These are phyloP conservation scores for Goffeauzyma gilvescens DNA, from an alignment of 768 basidiomycete genomes.

Conservation along the genomic window DNA sequence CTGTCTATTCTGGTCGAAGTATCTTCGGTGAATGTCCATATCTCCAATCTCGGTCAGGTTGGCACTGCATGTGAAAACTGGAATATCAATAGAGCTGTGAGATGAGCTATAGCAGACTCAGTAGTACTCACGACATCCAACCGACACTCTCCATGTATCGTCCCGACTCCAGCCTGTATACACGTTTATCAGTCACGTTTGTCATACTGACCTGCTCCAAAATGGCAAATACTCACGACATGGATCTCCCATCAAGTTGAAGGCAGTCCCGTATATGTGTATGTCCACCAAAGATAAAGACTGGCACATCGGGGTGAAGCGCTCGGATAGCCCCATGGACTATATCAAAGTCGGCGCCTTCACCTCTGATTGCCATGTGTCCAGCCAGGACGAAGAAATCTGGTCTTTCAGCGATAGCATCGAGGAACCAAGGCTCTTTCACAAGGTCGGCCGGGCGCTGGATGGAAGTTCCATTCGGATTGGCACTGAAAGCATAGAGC, in stretches of 20 bases:
- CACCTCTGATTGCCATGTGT: conserved; percentile 61
- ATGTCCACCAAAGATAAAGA: conserved; percentile 69
- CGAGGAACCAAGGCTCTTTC: conserved; percentile 60
- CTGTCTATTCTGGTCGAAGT: conserved; percentile 60
- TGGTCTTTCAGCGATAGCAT: conserved; percentile 60
- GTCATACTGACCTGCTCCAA: not conserved
- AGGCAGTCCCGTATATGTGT: conserved; percentile 62
- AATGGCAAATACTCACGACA: conserved; percentile 50
- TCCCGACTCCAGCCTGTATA: conserved; percentile 32
- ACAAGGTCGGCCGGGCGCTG: conserved; percentile 58
- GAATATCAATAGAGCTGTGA: too few relatives aligned
- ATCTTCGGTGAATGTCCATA: conserved; percentile 49
- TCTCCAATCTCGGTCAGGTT: conserved; percentile 9
- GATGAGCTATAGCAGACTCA: not conserved
- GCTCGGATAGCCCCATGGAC: conserved; percentile 57
- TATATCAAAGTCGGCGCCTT: conserved; percentile 43
- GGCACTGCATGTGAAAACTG: conserved; percentile 3
- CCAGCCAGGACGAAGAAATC: conserved; percentile 50
- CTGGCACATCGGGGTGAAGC: conserved; percentile 55
- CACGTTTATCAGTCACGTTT: not conserved
- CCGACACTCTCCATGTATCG: conserved; percentile 86
- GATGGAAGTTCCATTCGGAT: conserved; percentile 40
- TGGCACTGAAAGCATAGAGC: conserved; percentile 42
- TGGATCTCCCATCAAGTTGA: conserved; percentile 53
- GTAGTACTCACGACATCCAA: conserved; percentile 31